phyloP scores from a whole-genome alignment of 371 early-diverging fungal genomes.

The Gilbertella persicaria region DNA sequence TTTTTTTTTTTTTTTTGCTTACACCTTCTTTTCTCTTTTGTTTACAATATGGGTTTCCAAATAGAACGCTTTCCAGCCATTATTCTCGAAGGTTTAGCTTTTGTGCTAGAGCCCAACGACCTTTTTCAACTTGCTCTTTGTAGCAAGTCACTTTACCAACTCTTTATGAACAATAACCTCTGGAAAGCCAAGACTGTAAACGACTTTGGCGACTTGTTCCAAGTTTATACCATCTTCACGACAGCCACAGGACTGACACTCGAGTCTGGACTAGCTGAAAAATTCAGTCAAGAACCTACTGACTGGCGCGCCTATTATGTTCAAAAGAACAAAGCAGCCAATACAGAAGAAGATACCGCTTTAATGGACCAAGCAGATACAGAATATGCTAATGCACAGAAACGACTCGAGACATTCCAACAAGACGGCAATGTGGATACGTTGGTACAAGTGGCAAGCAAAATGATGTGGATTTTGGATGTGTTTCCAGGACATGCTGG shows the following conservation, averaged over 20 bases:
- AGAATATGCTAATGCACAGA: constrained; percentile 43
- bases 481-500: constrained; percentile 56
- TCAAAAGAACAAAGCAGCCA: constrained; percentile 28
- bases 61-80: constrained; percentile 29
- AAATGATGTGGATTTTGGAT: constrained; percentile 55
- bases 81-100: constrained; percentile 26
- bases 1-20: neutral
- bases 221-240: constrained; percentile 46
- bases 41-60: constrained; percentile 32
- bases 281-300: constrained; percentile 38
- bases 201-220: constrained; percentile 56
- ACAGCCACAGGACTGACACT: constrained; percentile 43
- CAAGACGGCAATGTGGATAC: constrained; percentile 41
- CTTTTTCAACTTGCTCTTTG: constrained; percentile 19
- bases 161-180: constrained; percentile 19
- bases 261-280: constrained; percentile 27
- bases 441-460: constrained; percentile 40
- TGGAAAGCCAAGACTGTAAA: constrained; percentile 43
- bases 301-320: constrained; percentile 49
- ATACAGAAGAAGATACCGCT: constrained; percentile 31
- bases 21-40: neutral
- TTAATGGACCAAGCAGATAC: constrained; percentile 46
- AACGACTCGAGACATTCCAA: constrained; percentile 41
- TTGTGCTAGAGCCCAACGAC: constrained; percentile 33
- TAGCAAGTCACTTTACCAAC: constrained; percentile 27